A percentile compares a stretch with the other conserved stretches of the same genome.
Conservation (phyloP, 2,329 filamentous ascomycete species). For the Sporothrix protearum region DNA sequence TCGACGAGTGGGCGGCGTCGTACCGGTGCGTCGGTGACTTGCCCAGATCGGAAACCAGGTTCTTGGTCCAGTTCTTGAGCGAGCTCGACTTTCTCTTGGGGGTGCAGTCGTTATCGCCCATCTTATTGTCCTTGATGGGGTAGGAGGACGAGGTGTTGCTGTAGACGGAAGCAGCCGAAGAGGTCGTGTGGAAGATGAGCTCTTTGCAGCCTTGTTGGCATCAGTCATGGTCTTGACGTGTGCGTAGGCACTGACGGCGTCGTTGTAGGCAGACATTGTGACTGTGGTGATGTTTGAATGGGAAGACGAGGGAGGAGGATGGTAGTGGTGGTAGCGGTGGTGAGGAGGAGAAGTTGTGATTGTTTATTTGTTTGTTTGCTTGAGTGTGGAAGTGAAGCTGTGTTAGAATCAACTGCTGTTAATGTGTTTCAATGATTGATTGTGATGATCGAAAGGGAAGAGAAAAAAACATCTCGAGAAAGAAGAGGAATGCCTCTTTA, state of each 20-base stretch:
- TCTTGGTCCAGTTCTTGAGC: constrained; percentile 25
- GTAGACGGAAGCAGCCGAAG: constrained; percentile 17
- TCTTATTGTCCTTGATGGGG: constrained; percentile 28
- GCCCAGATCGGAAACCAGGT: constrained; percentile 27
- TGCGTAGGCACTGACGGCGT: constrained; percentile 27
- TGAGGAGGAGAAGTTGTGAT: neutral
- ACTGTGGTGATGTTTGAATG: neutral
- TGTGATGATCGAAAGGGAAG: neutral
- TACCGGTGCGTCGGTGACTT: constrained; percentile 24
- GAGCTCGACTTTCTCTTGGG: constrained; percentile 5
- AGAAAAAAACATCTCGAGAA: neutral
- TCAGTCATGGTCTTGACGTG: neutral
- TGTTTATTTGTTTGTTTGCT: neutral
- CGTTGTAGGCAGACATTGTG: constrained; percentile 20
- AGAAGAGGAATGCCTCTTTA: neutral
- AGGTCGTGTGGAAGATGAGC: constrained; percentile 32
- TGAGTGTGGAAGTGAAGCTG: neutral
- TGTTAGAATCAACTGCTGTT: neutral
- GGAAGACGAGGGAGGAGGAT: neutral
- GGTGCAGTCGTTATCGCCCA: neutral
- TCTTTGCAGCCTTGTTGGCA: constrained; percentile 33
- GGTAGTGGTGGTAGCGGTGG: neutral
- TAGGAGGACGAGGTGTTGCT: constrained; percentile 16
- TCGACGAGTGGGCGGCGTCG: constrained; percentile 18
- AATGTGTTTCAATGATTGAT: neutral